Conservation (phyloP, 1,284 basidiomycete species). For the Leccinum angustisporum region DNA sequence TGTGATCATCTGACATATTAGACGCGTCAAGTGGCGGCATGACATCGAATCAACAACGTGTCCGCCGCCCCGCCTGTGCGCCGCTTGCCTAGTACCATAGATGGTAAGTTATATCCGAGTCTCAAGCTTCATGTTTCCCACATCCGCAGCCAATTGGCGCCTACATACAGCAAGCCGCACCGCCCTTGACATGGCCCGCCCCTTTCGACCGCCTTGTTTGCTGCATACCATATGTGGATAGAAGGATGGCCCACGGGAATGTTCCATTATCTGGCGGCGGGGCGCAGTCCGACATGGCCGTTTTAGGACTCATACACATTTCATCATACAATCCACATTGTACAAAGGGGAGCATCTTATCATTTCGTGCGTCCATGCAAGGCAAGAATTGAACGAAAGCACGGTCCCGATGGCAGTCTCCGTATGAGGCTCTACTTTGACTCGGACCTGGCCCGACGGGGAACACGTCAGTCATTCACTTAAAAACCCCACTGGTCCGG, state of each 20-base stretch:
- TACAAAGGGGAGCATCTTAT: neutral
- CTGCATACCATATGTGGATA: neutral
- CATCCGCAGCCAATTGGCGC: neutral
- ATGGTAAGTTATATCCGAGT: neutral
- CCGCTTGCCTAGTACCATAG: neutral
- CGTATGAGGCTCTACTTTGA: neutral
- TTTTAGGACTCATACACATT: slow-evolving; percentile 5
- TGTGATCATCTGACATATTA: neutral
- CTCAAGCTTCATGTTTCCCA: neutral
- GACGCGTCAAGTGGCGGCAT: neutral
- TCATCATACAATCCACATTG: neutral
- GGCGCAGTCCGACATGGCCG: neutral
- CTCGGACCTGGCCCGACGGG: slow-evolving; percentile 1
- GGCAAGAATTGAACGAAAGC: slow-evolving; percentile 19
- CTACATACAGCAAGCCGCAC: slow-evolving; percentile 18
- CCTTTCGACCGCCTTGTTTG: slow-evolving; percentile 6
- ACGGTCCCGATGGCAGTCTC: slow-evolving; percentile 10
- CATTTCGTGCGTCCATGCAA: neutral
- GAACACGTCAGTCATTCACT: slow-evolving; percentile 2
- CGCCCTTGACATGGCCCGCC: neutral
- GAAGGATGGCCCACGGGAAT: neutral
- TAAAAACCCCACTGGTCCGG: slow-evolving; percentile 20
- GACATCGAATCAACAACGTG: neutral
- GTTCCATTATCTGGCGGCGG: slow-evolving; percentile 7
- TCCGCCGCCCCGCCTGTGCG: neutral